These are phyloP conservation scores for Metarhizium humberi DNA, from an alignment of 2,329 filamentous ascomycete species.

Conservation along the genomic window DNA sequence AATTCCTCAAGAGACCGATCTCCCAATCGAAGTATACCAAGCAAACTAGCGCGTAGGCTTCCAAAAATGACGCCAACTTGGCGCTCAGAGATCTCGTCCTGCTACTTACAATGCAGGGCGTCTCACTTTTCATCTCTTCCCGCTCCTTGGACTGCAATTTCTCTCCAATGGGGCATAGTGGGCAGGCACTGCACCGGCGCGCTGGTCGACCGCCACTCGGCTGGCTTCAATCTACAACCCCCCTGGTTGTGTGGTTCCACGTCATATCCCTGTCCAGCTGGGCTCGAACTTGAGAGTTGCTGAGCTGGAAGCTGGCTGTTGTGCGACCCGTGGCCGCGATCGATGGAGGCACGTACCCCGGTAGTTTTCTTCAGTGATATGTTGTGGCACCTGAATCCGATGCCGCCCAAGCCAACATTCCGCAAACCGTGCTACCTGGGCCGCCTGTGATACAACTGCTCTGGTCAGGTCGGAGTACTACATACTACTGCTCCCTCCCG, in stretches of 20 bases:
- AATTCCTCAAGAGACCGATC: background rate
- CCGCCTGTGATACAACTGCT: no score
- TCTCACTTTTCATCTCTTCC: background rate
- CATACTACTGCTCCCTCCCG: no score
- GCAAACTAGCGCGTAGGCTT: background rate
- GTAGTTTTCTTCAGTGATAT: background rate
- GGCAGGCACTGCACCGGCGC: background rate
- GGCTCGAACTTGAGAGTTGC: background rate
- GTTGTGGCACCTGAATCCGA: background rate
- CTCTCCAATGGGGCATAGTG: background rate
- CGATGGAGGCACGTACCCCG: no score
- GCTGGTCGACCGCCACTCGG: background rate
- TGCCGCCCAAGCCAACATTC: background rate
- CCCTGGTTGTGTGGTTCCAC: background rate
- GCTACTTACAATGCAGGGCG: no score
- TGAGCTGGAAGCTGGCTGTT: background rate
- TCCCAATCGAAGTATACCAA: background rate
- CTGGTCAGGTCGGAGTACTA: no score
- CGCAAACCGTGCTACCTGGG: background rate
- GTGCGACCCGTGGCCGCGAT: background rate
- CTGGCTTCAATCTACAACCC: background rate
- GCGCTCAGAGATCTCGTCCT: background rate
- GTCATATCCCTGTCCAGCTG: slow-evolving; percentile 5
- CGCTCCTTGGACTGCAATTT: background rate
- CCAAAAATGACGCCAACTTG: background rate